These are phyloP conservation scores for Coemansia sp. DNA, from an alignment of 192 early-diverging fungal species.

Conservation along the genomic window DNA sequence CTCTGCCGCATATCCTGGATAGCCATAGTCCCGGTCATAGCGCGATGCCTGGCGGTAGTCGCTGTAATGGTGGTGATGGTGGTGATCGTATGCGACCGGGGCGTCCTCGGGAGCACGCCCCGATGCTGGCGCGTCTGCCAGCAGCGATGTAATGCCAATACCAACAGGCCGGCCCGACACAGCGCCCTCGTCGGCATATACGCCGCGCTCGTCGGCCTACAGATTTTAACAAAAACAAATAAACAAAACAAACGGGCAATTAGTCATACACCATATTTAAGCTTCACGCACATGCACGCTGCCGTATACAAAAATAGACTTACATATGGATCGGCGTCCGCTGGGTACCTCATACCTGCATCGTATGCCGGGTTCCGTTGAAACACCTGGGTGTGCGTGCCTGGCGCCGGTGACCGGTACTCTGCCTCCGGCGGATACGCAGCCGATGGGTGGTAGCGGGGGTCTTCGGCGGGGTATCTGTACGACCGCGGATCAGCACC, in stretches of 20 bases:
- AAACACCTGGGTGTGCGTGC: conserved; percentile 20
- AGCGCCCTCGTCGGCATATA: conserved; percentile 10
- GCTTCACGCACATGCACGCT: background rate
- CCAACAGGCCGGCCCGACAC: conserved; percentile 14
- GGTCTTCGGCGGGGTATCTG: conserved; percentile 12
- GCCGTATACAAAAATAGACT: conserved; percentile 6
- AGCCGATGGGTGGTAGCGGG: conserved; percentile 10
- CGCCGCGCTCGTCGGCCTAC: conserved; percentile 11
- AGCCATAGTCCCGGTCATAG: conserved; percentile 16
- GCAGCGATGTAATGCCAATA: conserved; percentile 42
- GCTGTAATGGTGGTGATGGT: conserved; percentile 6
- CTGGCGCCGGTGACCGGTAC: conserved; percentile 24
- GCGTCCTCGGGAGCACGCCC: background rate
- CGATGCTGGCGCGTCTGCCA: conserved; percentile 16
- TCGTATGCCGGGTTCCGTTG: conserved; percentile 17
- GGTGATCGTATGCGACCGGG: background rate
- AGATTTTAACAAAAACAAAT: background rate
- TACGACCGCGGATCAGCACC: conserved; percentile 5
- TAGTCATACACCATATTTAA: background rate
- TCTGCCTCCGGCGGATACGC: conserved; percentile 18
- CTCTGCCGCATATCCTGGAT: conserved; percentile 12
- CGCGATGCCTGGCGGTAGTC: conserved; percentile 8
- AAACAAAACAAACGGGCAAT: background rate
- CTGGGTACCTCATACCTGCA: background rate
- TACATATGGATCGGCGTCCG: conserved; percentile 20